These are phyloP conservation scores for Isatis lusitanica DNA, from an alignment of 441 rosid genomes.

Conservation along the genomic window DNA sequence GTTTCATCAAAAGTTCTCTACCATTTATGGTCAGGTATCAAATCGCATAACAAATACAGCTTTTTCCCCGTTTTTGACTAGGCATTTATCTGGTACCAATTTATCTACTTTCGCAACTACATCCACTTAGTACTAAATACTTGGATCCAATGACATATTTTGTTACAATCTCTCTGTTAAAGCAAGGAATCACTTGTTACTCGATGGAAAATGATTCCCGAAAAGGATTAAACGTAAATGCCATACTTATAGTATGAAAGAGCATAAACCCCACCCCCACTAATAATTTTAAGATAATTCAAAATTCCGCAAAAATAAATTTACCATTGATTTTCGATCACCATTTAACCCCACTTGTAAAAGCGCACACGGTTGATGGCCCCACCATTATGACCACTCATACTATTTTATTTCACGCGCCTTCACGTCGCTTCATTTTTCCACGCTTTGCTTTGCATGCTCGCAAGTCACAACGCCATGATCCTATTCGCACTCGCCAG, in stretches of 20 bases:
- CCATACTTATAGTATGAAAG: neutral
- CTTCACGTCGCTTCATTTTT: neutral
- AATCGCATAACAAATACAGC: neutral
- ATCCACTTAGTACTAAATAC: neutral
- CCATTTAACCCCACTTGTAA: slow-evolving; percentile 9
- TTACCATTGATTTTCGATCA: neutral
- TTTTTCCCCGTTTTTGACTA: neutral
- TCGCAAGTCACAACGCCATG: neutral
- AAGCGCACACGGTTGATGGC: slow-evolving; percentile 14
- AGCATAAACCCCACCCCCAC: neutral
- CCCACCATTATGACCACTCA: slow-evolving; percentile 28
- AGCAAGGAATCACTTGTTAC: slow-evolving; percentile 21
- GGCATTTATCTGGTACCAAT: neutral
- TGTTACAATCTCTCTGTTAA: neutral
- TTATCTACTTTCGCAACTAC: neutral
- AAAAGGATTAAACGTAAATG: neutral
- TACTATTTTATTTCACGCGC: slow-evolving; percentile 7
- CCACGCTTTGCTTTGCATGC: neutral
- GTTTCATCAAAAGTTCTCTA: neutral
- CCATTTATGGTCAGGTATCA: neutral
- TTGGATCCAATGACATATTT: neutral
- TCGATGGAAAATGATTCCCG: neutral
- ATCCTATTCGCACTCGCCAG: neutral
- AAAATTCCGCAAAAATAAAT: too few species aligned
- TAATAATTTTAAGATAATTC: too few species aligned